phyloP scores from a whole-genome alignment of 2,329 filamentous ascomycete genomes.

The Thelonectria blattea region DNA sequence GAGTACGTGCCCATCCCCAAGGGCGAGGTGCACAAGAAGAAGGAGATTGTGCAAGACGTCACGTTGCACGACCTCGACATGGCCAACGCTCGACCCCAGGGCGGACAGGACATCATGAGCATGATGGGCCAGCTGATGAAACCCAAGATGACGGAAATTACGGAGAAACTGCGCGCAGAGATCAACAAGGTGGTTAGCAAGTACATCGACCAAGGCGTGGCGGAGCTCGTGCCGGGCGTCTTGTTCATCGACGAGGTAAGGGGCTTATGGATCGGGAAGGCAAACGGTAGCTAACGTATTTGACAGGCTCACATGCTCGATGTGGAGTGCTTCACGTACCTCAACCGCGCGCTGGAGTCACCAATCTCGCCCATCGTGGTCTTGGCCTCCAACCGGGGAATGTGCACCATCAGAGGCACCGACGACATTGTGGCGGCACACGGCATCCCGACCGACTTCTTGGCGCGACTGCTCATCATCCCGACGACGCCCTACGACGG shows the following conservation, averaged over 20 bases:
- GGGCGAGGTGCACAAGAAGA: conserved; percentile 99
- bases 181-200: conserved; percentile 99
- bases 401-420: conserved; percentile 89
- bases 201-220: conserved; percentile 98
- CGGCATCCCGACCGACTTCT: conserved; percentile 91
- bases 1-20: conserved; percentile 99
- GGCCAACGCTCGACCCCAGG: conserved; percentile 92
- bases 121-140: conserved; percentile 99
- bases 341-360: conserved; percentile 97
- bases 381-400: conserved; percentile 93
- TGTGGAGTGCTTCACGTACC: conserved; percentile 98
- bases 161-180: conserved; percentile 91
- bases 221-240: conserved; percentile 96
- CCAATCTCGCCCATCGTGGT: conserved; percentile 96
- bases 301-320: conserved; percentile 97
- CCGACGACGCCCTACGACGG: conserved; percentile 89
- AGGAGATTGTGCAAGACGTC: conserved; percentile 98
- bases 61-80: conserved; percentile 96
- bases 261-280: conserved; percentile 25
- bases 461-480: conserved; percentile 93
- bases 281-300: conserved; percentile 32
- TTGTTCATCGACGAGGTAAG: conserved; percentile 96
- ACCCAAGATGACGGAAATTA: conserved; percentile 99
- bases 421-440: conserved; percentile 84
- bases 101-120: conserved; percentile 99